Percentiles rank a stretch among this genome's conserved stretches.
Evolutionary conservation across 2,329 filamentous ascomycete species (phyloP).

Genomic region (Pseudocercospora macadamiae): DNA sequence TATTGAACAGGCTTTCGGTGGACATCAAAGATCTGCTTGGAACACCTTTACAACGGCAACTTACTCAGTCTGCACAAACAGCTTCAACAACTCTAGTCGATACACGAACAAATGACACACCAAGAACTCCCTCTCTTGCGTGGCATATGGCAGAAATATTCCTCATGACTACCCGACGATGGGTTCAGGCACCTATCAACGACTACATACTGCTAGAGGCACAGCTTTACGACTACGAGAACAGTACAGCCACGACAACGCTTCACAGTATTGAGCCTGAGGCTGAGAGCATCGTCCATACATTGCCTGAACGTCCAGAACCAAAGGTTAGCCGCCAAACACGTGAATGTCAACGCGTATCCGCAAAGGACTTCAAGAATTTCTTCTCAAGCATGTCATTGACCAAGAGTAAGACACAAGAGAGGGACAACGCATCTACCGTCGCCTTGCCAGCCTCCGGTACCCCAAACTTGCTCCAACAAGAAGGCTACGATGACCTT

Average conservation of each 20-base stretch:
- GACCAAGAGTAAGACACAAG: slow-evolving; percentile 40
- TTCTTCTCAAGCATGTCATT: slow-evolving; percentile 56
- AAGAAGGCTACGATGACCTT: slow-evolving; percentile 36
- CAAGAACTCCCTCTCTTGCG: not conserved
- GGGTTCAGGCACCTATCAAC: not conserved
- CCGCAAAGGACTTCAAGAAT: slow-evolving; percentile 83
- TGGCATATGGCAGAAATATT: not conserved
- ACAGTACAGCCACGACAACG: too few species aligned
- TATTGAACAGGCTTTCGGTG: too few species aligned
- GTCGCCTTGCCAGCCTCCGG: slow-evolving; percentile 24
- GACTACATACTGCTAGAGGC: too few species aligned
- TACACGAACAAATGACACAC: not conserved
- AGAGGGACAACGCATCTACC: slow-evolving; percentile 29
- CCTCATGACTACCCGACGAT: not conserved
- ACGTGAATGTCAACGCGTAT: too few species aligned
- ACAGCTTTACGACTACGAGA: too few species aligned
- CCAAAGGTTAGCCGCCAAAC: too few species aligned
- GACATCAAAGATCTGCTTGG: too few species aligned
- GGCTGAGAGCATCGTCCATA: too few species aligned
- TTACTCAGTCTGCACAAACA: too few species aligned
- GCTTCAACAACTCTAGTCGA: not conserved
- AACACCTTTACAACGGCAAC: too few species aligned
- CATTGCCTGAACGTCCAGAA: too few species aligned
- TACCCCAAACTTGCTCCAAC: slow-evolving; percentile 26
- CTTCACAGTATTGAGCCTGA: too few species aligned